Conservation (phyloP, 441 rosid genomes). For the Aleurites moluccanus region DNA sequence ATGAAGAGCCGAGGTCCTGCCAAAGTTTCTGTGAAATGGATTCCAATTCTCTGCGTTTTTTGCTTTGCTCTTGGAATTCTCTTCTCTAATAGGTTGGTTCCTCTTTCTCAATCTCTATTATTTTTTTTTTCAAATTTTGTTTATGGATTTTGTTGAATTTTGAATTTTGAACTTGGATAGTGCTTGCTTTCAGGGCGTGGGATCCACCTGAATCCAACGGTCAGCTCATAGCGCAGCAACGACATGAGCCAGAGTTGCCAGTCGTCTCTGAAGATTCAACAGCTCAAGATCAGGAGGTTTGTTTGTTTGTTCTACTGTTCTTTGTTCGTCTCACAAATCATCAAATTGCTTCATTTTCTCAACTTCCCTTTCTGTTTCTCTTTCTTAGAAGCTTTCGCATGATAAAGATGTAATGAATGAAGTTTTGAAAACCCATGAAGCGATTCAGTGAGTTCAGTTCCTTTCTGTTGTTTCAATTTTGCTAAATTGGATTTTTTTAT, state of each 20-base stretch:
- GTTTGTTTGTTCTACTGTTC: not conserved
- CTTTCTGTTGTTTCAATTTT: not conserved
- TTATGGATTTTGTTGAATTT: not conserved
- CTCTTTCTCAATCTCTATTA: not conserved
- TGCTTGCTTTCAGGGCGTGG: conserved; percentile 41
- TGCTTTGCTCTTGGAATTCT: conserved; percentile 71
- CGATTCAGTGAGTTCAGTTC: conserved; percentile 68
- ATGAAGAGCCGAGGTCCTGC: conserved; percentile 58
- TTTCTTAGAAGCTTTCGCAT: conserved; percentile 37
- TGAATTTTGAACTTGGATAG: too few relatives aligned
- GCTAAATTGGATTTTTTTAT: not conserved
- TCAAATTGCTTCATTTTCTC: not conserved
- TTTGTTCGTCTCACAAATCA: not conserved
- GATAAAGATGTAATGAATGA: conserved; percentile 52
- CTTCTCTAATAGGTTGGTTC: conserved; percentile 56
- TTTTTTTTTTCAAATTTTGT: not conserved
- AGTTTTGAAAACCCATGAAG: conserved; percentile 71
- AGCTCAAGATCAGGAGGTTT: conserved; percentile 56
- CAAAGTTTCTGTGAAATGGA: conserved; percentile 57
- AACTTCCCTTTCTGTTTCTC: not conserved
- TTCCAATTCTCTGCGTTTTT: conserved; percentile 60
- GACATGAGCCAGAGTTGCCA: conserved; percentile 58
- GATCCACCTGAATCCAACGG: conserved; percentile 36
- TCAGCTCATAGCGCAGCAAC: conserved; percentile 46
- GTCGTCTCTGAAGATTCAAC: conserved; percentile 52